Evolutionary conservation across 129 eudicot species (phyloP).

Genomic region (Rutidosis leptorrhynchoides): DNA sequence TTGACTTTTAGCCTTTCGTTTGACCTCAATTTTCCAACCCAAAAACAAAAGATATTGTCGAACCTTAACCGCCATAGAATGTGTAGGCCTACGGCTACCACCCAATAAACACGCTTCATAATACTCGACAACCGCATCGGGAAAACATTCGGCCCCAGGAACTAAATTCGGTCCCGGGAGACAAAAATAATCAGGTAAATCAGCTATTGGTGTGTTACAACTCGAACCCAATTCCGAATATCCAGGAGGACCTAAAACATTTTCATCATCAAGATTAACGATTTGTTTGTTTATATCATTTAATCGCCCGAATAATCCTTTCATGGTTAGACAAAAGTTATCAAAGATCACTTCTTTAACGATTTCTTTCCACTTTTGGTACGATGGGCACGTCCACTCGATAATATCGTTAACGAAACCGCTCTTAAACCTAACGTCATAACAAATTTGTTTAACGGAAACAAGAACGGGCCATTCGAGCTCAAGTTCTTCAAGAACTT

Average conservation of each 20-base stretch:
- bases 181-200: background rate
- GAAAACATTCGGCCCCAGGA: conserved; percentile 40
- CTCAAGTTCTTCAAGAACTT: conserved; percentile 50
- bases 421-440: conserved; percentile 43
- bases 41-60: conserved; percentile 42
- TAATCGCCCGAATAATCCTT: conserved; percentile 24
- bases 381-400: conserved; percentile 50
- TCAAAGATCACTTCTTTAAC: conserved; percentile 37
- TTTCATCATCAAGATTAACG: conserved; percentile 23
- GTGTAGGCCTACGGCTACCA: background rate
- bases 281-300: conserved; percentile 21
- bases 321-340: conserved; percentile 31
- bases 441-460: conserved; percentile 73
- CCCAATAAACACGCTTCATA: background rate
- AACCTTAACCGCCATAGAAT: background rate
- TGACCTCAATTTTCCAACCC: conserved; percentile 52
- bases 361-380: conserved; percentile 42
- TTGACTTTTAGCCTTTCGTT: background rate
- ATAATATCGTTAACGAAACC: conserved; percentile 31
- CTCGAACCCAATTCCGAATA: conserved; percentile 15
- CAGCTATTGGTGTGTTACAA: conserved; percentile 28
- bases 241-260: conserved; percentile 2
- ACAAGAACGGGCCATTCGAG: conserved; percentile 45
- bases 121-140: conserved; percentile 39
- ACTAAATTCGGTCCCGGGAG: conserved; percentile 16